Evolutionary conservation across 768 basidiomycete genomes (phyloP).

Genomic region (Lactarius vividus): DNA sequence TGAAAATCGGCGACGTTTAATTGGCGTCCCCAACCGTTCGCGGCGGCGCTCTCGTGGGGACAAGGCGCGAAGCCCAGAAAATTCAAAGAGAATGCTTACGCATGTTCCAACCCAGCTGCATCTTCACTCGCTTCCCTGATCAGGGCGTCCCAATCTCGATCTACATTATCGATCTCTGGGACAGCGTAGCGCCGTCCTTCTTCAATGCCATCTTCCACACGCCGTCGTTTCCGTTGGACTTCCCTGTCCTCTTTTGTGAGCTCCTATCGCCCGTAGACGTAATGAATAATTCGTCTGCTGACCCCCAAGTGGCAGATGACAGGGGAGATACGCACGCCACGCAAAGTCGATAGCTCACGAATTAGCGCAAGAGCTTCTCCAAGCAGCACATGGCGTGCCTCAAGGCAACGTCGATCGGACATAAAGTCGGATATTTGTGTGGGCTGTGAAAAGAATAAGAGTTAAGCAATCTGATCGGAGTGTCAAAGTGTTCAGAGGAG

Average conservation of each 20-base stretch:
- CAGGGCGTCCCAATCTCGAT: constrained; percentile 24
- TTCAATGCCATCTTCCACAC: constrained; percentile 19
- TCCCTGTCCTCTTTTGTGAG: constrained; percentile 17
- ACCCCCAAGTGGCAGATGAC: constrained; percentile 10
- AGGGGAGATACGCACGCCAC: constrained; percentile 49
- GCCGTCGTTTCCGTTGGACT: constrained; percentile 24
- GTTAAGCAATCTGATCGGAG: constrained; percentile 29
- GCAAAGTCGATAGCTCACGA: constrained; percentile 64
- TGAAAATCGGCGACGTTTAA: constrained; percentile 33
- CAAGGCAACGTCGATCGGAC: constrained; percentile 40
- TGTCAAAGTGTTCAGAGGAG: constrained; percentile 19
- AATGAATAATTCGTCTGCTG: constrained; percentile 11
- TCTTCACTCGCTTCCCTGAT: constrained; percentile 26
- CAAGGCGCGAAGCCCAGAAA: constrained; percentile 6
- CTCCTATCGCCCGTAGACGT: constrained; percentile 22
- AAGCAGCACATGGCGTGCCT: constrained; percentile 51
- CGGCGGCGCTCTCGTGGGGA: constrained; percentile 5
- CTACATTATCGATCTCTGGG: constrained; percentile 25
- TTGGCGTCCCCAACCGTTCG: neutral
- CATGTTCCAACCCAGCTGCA: constrained; percentile 24
- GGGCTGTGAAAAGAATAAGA: constrained; percentile 36
- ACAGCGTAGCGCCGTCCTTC: constrained; percentile 16
- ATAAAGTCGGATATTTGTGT: constrained; percentile 34
- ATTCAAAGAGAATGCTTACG: constrained; percentile 35
- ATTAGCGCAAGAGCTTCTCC: constrained; percentile 59